Evolutionary conservation across 495 filamentous ascomycete species (phyloP), one percentile per base, ranked within the genome.

Genomic region (Penicillium canescens): DNA sequence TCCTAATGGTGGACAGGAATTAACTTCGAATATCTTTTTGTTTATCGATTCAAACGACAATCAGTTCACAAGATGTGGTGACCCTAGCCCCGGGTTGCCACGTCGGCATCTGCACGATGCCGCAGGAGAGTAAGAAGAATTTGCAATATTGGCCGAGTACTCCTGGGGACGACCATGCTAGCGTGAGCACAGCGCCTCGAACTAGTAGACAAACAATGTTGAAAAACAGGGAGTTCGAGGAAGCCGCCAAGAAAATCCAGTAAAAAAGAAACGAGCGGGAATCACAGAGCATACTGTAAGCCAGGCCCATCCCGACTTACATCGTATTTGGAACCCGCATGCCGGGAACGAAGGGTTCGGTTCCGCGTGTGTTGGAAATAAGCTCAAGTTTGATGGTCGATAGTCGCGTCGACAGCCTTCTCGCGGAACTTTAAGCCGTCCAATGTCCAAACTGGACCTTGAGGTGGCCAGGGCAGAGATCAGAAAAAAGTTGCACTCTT

Each of bases 381-480:
- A 64, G 50, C 52, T 59, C 59, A 62, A 59, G 55, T 62, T 65
- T 49, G 42, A 62, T 55, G 52, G 52, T 59, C 55, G 42, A 62
- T 52, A 49, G 52, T 59, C 26, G 37, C 31, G 34, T 35, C 37
- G 31, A 51, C 42, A 36, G n/a, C 33, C 40, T 20, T 47, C 37
- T 10, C 28, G 35, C 37, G 39, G 16, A 33, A 34, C 12, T 12
- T 12, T 18, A 12, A 39, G 35, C 44, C 21, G 14, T 31, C 49
- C 49, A 48, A 52, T 57, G 18, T 21, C 20, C 11, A 20, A 13
- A n/a, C 40, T 49, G 49, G 52, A 33, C 20, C 43, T 21, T n/a
- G n/a, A 37, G 14, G 33, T 40, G 12, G 6, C 7, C 37, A 13
- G 53, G 38, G 12, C 24, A 28, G 33, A 21, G 35, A 16, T 39